Conservation (phyloP, 345 rosid species). For the Citrus maxima region DNA sequence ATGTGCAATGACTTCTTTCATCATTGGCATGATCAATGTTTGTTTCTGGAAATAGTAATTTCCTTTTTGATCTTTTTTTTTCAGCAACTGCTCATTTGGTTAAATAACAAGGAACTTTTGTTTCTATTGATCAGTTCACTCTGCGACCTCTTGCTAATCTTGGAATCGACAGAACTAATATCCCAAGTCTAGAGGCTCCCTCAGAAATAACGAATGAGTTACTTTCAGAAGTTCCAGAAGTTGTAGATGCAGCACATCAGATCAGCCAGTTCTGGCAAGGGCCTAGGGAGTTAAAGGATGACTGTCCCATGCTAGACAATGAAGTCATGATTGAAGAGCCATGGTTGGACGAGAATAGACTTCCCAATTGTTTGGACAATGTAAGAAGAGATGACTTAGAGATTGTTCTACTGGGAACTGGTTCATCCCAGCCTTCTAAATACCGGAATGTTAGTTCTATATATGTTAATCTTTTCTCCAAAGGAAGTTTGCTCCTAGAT, state of each 20-base stretch:
- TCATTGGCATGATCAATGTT: neutral
- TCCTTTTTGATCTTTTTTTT: neutral
- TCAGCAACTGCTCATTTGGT: neutral
- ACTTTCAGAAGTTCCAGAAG: constrained; percentile 68
- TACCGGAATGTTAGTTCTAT: constrained; percentile 83
- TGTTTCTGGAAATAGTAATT: neutral
- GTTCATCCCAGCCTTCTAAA: constrained; percentile 98
- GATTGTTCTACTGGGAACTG: constrained; percentile 90
- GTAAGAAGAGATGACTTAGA: constrained; percentile 80
- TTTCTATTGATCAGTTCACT: constrained; percentile 53
- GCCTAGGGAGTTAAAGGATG: constrained; percentile 23
- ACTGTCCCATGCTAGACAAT: constrained; percentile 16
- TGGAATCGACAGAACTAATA: constrained; percentile 70
- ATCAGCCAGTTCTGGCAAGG: constrained; percentile 54
- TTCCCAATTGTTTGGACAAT: constrained; percentile 73
- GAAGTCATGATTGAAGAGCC: constrained; percentile 65
- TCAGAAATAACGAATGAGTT: constrained; percentile 56
- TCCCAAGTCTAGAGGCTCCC: constrained; percentile 47
- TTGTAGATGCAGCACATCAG: constrained; percentile 54
- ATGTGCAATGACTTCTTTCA: neutral
- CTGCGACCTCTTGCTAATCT: constrained; percentile 82
- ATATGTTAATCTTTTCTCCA: constrained; percentile 67
- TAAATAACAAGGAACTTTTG: neutral
- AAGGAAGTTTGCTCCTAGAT: constrained; percentile 79
- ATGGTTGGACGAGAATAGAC: constrained; percentile 52